phyloP scores from a whole-genome alignment of 1,284 basidiomycete species.

The Vanrija sp. region DNA sequence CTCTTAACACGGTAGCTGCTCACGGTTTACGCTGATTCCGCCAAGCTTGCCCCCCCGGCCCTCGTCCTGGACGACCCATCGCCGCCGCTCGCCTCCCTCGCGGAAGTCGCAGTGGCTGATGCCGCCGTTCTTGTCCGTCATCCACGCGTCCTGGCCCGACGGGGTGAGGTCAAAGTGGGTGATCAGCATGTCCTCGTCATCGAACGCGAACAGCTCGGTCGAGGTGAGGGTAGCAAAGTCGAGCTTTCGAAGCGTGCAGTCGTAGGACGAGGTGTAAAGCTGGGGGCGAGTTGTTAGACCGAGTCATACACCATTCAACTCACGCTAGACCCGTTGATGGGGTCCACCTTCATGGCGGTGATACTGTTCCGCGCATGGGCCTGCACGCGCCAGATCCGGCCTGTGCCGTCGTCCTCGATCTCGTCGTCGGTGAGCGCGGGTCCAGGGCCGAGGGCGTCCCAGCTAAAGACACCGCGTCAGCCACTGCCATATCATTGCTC shows the following conservation, averaged over 20 bases:
- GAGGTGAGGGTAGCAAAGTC: slow-evolving; percentile 47
- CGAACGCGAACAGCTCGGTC: slow-evolving; percentile 47
- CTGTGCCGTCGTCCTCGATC: slow-evolving; percentile 22
- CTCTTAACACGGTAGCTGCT: slow-evolving; percentile 10
- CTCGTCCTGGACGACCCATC: slow-evolving; percentile 42
- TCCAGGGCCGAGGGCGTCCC: slow-evolving; percentile 36
- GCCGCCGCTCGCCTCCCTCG: slow-evolving; percentile 27
- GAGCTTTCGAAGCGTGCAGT: slow-evolving; percentile 50
- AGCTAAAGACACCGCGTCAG: slow-evolving; percentile 22
- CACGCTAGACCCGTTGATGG: slow-evolving; percentile 40
- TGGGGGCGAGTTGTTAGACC: slow-evolving; percentile 14
- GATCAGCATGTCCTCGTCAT: slow-evolving; percentile 49
- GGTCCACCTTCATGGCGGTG: slow-evolving; percentile 48
- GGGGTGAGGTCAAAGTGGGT: slow-evolving; percentile 51
- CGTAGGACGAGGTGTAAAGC: slow-evolving; percentile 51
- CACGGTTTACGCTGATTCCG: slow-evolving; percentile 48
- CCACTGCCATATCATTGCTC: neutral
- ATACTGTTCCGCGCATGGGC: slow-evolving; percentile 47
- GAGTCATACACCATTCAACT: slow-evolving; percentile 10
- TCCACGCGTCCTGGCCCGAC: slow-evolving; percentile 48
- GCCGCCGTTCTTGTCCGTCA: slow-evolving; percentile 50
- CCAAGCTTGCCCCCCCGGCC: slow-evolving; percentile 46
- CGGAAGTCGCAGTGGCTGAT: slow-evolving; percentile 51
- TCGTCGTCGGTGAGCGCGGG: slow-evolving; percentile 23
- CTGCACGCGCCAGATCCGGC: slow-evolving; percentile 47